phyloP scores from a whole-genome alignment of 2,329 filamentous ascomycete genomes.

The Ceratocystis cubensis region DNA sequence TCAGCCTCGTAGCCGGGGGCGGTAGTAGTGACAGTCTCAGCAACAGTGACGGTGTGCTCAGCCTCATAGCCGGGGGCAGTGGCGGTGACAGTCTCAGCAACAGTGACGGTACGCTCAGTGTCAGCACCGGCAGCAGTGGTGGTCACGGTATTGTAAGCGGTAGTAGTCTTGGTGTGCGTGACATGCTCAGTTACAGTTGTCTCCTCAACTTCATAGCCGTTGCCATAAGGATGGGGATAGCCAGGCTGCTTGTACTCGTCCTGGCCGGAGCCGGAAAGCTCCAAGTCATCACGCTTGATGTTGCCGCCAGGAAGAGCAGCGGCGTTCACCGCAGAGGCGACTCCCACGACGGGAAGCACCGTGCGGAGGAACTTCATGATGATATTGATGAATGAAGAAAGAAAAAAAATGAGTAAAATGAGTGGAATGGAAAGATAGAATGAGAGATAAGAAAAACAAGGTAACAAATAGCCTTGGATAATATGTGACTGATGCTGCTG shows the following conservation, averaged over 20 bases:
- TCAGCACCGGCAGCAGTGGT: constrained; percentile 14
- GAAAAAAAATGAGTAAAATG: constrained; percentile 9
- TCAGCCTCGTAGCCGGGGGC: constrained; percentile 19
- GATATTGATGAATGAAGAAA: constrained; percentile 14
- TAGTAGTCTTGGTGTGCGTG: constrained; percentile 12
- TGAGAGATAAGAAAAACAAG: constrained; percentile 17
- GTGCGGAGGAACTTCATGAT: constrained; percentile 21
- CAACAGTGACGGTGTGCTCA: constrained; percentile 25
- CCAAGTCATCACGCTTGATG: constrained; percentile 17
- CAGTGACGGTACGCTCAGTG: constrained; percentile 17
- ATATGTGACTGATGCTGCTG: constrained; percentile 16
- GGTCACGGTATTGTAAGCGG: constrained; percentile 13
- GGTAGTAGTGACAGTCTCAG: constrained; percentile 19
- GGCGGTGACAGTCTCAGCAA: constrained; percentile 23
- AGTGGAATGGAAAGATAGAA: constrained; percentile 14
- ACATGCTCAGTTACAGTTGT: constrained; percentile 6
- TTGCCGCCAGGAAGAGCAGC: constrained; percentile 13
- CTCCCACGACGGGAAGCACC: constrained; percentile 20
- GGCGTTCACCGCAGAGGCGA: constrained; percentile 20
- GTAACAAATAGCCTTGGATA: constrained; percentile 16
- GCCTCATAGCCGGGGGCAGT: constrained; percentile 23
- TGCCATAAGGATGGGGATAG: constrained; percentile 16
- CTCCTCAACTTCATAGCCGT: constrained; percentile 12
- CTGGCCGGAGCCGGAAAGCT: constrained; percentile 8
- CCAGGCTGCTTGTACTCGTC: constrained; percentile 18